Conservation (phyloP, 805 yeast species). For the Zygotorulaspora florentina region DNA sequence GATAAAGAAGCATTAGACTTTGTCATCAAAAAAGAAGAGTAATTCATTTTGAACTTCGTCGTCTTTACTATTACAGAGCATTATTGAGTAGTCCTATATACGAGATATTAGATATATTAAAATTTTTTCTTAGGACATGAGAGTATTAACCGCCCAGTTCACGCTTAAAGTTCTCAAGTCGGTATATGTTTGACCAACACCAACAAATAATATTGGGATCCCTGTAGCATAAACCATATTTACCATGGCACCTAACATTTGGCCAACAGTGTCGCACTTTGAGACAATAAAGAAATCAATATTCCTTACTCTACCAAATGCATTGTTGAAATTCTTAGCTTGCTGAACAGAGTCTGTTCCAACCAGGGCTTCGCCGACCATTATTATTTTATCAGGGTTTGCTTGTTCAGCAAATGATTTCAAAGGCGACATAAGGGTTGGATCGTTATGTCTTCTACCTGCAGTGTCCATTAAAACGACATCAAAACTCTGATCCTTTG, state of each 20-base stretch:
- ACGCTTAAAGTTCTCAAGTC: conserved; percentile 88
- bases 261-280: conserved; percentile 97
- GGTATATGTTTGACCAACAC: conserved; percentile 95
- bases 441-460: conserved; percentile 94
- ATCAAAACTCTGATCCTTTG: conserved; percentile 64
- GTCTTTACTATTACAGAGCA: not conserved
- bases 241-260: conserved; percentile 92
- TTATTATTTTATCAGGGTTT: conserved; percentile 89
- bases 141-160: conserved; percentile 83
- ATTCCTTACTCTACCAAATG: conserved; percentile 78
- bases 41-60: not conserved
- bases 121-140: conserved; percentile 50
- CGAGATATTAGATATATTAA: not conserved
- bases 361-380: conserved; percentile 98
- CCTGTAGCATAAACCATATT: conserved; percentile 96
- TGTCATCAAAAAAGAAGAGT: not conserved
- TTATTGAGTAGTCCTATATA: not conserved
- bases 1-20: not conserved
- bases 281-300: conserved; percentile 89
- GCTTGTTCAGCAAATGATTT: conserved; percentile 95
- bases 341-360: conserved; percentile 97
- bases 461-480: conserved; percentile 95
- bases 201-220: conserved; percentile 91
- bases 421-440: conserved; percentile 90
- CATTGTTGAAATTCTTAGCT: conserved; percentile 87